phyloP scores from a whole-genome alignment of 2,329 filamentous ascomycete genomes.

The Alternaria dauci region DNA sequence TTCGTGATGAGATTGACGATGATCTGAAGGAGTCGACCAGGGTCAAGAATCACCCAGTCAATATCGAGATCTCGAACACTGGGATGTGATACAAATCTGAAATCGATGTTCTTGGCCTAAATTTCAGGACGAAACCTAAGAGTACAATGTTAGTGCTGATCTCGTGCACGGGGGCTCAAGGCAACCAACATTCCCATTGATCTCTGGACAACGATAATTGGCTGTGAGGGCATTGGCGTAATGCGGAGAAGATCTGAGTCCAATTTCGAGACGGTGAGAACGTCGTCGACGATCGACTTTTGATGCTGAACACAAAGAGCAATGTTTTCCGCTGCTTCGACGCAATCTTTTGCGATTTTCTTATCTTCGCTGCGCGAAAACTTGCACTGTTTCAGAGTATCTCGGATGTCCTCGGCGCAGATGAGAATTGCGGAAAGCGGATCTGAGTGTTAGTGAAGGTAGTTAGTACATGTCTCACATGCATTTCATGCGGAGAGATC shows the following conservation, averaged over 20 bases:
- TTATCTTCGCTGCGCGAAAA: constrained; percentile 26
- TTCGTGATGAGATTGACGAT: constrained; percentile 56
- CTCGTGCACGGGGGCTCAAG: background rate
- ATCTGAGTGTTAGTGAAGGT: constrained; percentile 17
- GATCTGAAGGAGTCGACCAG: constrained; percentile 54
- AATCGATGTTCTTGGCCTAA: constrained; percentile 41
- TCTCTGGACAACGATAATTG: constrained; percentile 44
- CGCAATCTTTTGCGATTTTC: constrained; percentile 30
- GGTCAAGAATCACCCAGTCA: constrained; percentile 55
- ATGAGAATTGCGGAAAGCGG: constrained; percentile 45
- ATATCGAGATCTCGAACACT: constrained; percentile 46
- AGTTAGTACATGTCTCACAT: background rate
- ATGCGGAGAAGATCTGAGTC: constrained; percentile 44
- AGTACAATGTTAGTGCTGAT: background rate
- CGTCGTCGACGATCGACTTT: constrained; percentile 47
- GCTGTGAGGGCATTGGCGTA: constrained; percentile 51
- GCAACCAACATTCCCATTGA: constrained; percentile 46
- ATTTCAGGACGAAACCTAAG: constrained; percentile 42
- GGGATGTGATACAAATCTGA: constrained; percentile 42
- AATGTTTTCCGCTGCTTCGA: constrained; percentile 52
- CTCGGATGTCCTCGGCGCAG: constrained; percentile 45
- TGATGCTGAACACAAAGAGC: constrained; percentile 50
- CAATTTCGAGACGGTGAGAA: constrained; percentile 45
- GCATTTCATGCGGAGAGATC: background rate
- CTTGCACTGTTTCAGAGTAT: constrained; percentile 30